Percentiles rank a stretch among this genome's conserved stretches.
phyloP scores from a whole-genome alignment of 2,329 filamentous ascomycete species.

The Alternaria sp. region DNA sequence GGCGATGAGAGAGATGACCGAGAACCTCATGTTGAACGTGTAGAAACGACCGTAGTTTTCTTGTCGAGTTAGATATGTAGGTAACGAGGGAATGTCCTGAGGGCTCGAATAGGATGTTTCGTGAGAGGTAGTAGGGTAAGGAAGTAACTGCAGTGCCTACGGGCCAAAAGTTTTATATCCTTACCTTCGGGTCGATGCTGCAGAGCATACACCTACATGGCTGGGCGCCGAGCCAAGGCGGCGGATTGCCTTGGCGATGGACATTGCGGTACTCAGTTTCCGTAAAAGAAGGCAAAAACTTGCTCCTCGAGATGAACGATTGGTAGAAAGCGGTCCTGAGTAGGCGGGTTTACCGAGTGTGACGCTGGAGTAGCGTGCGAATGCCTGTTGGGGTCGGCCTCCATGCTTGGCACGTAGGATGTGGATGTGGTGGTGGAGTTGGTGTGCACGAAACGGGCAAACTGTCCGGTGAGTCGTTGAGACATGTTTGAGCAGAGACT shows the following conservation, averaged over 20 bases:
- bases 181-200: not conserved
- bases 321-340: slow-evolving; percentile 4
- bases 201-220: slow-evolving; percentile 7
- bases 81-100: not conserved
- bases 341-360: slow-evolving; percentile 1
- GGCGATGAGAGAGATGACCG: slow-evolving; percentile 18
- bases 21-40: slow-evolving; percentile 25
- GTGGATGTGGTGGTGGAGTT: slow-evolving; percentile 4
- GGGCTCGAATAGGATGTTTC: slow-evolving; percentile 1
- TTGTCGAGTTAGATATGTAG: not conserved
- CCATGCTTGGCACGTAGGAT: slow-evolving; percentile 6
- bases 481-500: not conserved
- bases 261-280: slow-evolving; percentile 34
- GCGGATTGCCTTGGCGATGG: slow-evolving; percentile 29
- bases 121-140: not conserved
- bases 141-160: not conserved
- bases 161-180: slow-evolving; percentile 17
- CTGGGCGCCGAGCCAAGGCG: slow-evolving; percentile 30
- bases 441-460: slow-evolving; percentile 1
- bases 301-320: slow-evolving; percentile 6
- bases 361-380: slow-evolving; percentile 6
- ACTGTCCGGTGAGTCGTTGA: not conserved
- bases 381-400: slow-evolving; percentile 4
- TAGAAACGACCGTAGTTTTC: slow-evolving; percentile 1
- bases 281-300: slow-evolving; percentile 12